phyloP scores from a whole-genome alignment of 2,329 filamentous ascomycete genomes.

The Curvularia lunata region DNA sequence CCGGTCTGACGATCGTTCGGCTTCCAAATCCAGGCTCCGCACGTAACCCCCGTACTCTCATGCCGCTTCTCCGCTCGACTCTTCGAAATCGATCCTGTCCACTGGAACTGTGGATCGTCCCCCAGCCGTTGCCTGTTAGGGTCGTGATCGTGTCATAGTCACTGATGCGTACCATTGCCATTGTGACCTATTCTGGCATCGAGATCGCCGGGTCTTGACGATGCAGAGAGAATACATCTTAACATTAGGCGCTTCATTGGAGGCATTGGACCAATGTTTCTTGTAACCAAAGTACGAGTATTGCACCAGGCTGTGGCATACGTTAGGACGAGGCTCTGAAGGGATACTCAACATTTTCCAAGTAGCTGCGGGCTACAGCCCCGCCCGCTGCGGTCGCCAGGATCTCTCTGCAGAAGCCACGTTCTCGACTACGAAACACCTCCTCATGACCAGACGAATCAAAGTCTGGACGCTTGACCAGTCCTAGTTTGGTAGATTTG shows the following conservation, averaged over 20 bases:
- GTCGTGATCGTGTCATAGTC: slow-evolving; percentile 8
- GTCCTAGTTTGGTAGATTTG: slow-evolving; percentile 19
- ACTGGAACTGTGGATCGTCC: slow-evolving; percentile 1
- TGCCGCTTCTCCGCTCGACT: slow-evolving; percentile 34
- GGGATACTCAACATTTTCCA: background rate
- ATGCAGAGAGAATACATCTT: slow-evolving; percentile 3
- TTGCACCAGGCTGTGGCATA: background rate
- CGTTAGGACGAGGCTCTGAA: background rate
- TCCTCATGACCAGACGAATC: slow-evolving; percentile 17
- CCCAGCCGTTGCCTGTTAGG: slow-evolving; percentile 8
- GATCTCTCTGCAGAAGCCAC: slow-evolving; percentile 17
- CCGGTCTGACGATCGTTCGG: slow-evolving; percentile 30
- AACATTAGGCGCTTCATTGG: background rate
- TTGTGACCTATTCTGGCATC: slow-evolving; percentile 9
- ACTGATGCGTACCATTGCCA: slow-evolving; percentile 4
- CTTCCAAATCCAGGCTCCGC: slow-evolving; percentile 30
- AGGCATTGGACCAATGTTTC: background rate
- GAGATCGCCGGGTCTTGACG: slow-evolving; percentile 2
- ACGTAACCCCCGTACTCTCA: slow-evolving; percentile 27
- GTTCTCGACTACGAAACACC: slow-evolving; percentile 20
- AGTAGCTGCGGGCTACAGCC: slow-evolving; percentile 3
- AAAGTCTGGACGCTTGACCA: slow-evolving; percentile 9
- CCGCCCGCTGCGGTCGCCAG: slow-evolving; percentile 3
- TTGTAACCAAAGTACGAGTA: background rate
- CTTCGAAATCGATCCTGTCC: slow-evolving; percentile 31